Conservation (phyloP, 192 early-diverging fungal species). For the Rhizoclosmatium globosum region DNA sequence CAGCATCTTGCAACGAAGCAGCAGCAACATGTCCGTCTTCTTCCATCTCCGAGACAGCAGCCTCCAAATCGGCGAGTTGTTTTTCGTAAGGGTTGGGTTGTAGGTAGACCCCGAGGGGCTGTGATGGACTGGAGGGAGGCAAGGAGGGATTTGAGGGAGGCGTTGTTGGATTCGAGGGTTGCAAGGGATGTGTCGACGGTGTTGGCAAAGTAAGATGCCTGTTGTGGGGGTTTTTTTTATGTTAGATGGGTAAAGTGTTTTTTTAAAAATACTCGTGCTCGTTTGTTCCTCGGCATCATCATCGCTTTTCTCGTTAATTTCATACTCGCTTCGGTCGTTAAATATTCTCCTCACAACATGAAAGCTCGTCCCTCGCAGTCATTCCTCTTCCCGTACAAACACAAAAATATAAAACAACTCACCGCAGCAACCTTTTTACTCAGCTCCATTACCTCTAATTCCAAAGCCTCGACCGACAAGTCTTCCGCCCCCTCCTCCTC, state of each 20-base stretch:
- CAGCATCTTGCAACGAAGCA: not conserved
- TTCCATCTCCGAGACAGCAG: not conserved
- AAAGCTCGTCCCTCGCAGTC: not conserved
- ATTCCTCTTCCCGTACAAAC: not conserved
- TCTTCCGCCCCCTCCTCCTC: slow-evolving; percentile 16
- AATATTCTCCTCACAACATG: not conserved
- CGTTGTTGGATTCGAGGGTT: slow-evolving; percentile 2
- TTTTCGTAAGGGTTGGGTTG: no score
- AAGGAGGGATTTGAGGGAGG: slow-evolving; percentile 26
- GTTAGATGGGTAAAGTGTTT: not conserved
- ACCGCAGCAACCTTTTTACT: slow-evolving; percentile 15
- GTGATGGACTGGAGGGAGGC: slow-evolving; percentile 15
- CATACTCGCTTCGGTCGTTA: not conserved
- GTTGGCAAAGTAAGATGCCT: slow-evolving; percentile 1
- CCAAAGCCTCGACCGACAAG: slow-evolving; percentile 33
- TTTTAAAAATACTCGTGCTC: not conserved
- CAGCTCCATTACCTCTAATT: slow-evolving; percentile 38
- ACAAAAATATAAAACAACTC: not conserved
- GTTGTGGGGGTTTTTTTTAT: not conserved
- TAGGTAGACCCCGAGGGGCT: not conserved
- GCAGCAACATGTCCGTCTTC: not conserved
- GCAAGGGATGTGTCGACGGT: not conserved
- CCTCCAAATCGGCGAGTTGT: not conserved
- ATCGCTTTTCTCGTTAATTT: not conserved
- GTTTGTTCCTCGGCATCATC: not conserved